Percentiles rank a stretch among this genome's conserved stretches.
These are phyloP conservation scores for Alopecurus myosuroides DNA, from an alignment of 176 grass and related monocot species.

Conservation along the genomic window DNA sequence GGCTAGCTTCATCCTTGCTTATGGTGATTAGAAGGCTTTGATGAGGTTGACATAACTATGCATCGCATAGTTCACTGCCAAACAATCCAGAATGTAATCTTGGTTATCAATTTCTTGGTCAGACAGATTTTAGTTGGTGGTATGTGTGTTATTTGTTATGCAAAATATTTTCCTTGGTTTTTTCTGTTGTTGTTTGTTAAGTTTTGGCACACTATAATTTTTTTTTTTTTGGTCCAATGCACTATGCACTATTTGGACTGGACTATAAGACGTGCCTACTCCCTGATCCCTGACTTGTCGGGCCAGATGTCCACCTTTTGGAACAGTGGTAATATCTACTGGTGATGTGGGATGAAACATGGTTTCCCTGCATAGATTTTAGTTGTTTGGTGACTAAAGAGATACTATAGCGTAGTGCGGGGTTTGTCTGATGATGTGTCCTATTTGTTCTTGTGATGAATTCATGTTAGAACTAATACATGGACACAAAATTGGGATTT, in stretches of 20 bases:
- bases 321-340: background rate
- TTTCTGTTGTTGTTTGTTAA: background rate
- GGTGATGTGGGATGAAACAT: background rate
- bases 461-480: conserved; percentile 38
- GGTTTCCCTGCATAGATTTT: background rate
- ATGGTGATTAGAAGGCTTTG: background rate
- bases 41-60: background rate
- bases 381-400: background rate
- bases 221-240: background rate
- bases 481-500: conserved; percentile 58
- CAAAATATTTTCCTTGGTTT: background rate
- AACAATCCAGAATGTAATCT: background rate
- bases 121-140: background rate
- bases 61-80: background rate
- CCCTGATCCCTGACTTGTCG: background rate
- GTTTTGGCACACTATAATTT: background rate
- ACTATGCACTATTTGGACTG: background rate
- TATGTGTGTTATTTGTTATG: background rate
- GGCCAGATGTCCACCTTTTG: background rate
- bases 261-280: background rate
- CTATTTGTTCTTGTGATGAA: conserved; percentile 5
- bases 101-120: background rate
- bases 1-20: background rate
- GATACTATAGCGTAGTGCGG: background rate
- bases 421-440: background rate